phyloP scores from a whole-genome alignment of 1,139 yeast species.

The Kluyveromyces sp. region DNA sequence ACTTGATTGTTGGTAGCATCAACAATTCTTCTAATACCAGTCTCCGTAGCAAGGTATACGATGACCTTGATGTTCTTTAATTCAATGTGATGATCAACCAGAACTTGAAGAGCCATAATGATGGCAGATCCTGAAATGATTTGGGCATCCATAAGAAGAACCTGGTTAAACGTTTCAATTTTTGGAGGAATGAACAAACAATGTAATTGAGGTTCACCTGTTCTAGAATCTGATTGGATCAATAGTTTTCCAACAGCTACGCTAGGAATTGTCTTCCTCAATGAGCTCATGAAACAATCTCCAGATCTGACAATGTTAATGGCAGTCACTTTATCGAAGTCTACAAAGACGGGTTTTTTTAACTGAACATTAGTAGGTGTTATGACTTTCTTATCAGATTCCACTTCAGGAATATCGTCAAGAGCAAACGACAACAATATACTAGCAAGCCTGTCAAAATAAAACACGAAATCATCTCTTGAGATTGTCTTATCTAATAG shows the following conservation, averaged over 20 bases:
- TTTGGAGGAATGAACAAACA: slow-evolving; percentile 51
- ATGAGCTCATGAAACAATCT: slow-evolving; percentile 77
- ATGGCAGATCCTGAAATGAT: slow-evolving; percentile 89
- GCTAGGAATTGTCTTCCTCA: slow-evolving; percentile 69
- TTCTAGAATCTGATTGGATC: slow-evolving; percentile 77
- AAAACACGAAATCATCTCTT: slow-evolving; percentile 75
- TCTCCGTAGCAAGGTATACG: slow-evolving; percentile 68
- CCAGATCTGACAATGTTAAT: slow-evolving; percentile 85
- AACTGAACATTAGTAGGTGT: slow-evolving; percentile 40
- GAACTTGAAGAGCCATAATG: slow-evolving; percentile 86
- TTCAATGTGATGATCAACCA: slow-evolving; percentile 71
- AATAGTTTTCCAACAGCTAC: slow-evolving; percentile 73
- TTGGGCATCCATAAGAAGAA: slow-evolving; percentile 78
- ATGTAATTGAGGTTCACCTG: slow-evolving; percentile 93
- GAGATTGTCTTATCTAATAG: slow-evolving; percentile 47
- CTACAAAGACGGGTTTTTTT: slow-evolving; percentile 36
- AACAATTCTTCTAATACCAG: slow-evolving; percentile 67
- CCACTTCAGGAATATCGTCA: slow-evolving; percentile 35
- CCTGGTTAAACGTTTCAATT: slow-evolving; percentile 34
- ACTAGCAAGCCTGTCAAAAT: slow-evolving; percentile 72
- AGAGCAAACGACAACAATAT: slow-evolving; percentile 62
- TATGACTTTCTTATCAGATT: slow-evolving; percentile 24
- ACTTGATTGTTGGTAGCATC: slow-evolving; percentile 63
- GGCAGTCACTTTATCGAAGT: slow-evolving; percentile 49
- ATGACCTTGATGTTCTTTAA: slow-evolving; percentile 60